Conservation (phyloP, 148 eudicot genomes). For the Arctostaphylos glauca region DNA sequence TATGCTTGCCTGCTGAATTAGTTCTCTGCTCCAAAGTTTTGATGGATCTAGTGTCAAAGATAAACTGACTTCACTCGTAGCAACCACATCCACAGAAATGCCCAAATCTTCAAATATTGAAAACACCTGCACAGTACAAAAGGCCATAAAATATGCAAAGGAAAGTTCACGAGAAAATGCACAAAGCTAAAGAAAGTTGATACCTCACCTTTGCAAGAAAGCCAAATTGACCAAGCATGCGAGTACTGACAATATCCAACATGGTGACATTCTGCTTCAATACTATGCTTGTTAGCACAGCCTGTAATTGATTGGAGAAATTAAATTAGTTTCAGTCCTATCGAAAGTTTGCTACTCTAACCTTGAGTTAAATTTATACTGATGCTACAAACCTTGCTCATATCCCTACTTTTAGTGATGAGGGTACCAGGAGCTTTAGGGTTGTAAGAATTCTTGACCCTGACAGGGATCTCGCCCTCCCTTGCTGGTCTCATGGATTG, state of each 20-base stretch:
- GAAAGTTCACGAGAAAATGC: not conserved
- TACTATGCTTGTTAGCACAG: conserved; percentile 84
- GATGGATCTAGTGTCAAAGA: conserved; percentile 89
- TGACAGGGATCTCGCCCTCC: conserved; percentile 82
- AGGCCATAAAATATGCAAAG: not conserved
- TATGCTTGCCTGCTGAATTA: conserved; percentile 90
- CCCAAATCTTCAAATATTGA: conserved; percentile 78
- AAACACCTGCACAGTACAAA: conserved; percentile 50
- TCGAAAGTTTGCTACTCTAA: not conserved
- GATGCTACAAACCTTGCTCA: conserved; percentile 61
- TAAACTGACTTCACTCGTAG: conserved; percentile 94
- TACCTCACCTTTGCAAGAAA: conserved; percentile 73
- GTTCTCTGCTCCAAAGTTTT: conserved; percentile 90
- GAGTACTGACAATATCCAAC: conserved; percentile 89
- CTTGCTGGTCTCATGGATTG: conserved; percentile 94
- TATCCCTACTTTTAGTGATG: conserved; percentile 61
- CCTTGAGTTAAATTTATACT: not conserved
- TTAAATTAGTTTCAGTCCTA: not conserved
- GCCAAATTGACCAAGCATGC: conserved; percentile 92
- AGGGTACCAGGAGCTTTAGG: conserved; percentile 88
- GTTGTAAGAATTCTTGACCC: conserved; percentile 93
- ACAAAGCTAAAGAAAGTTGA: not conserved
- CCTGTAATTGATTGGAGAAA: conserved; percentile 39
- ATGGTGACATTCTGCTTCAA: conserved; percentile 82
- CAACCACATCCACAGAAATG: conserved; percentile 91